Conservation (phyloP, 2,329 filamentous ascomycete species). For the Seiridium cupressi region DNA sequence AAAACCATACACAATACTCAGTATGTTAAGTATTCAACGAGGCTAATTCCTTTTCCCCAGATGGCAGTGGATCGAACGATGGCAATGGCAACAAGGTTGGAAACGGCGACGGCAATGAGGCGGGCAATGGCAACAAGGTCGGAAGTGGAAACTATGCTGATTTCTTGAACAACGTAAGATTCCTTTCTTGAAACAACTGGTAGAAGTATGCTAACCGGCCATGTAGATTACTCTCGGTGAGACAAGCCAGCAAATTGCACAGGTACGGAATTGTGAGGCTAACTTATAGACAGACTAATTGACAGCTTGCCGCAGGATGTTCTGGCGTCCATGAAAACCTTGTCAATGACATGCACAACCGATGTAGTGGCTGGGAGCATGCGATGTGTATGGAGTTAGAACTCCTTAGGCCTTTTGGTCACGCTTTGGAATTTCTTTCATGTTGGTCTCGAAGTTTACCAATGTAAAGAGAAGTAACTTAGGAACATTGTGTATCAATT, state of each 20-base stretch:
- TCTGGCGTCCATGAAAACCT: not conserved
- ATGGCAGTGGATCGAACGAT: not conserved
- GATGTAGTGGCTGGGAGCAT: not conserved
- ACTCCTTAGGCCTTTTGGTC: too few species aligned
- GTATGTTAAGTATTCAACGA: too few species aligned
- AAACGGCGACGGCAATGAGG: not conserved
- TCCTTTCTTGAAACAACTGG: too few species aligned
- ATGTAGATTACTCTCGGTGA: not conserved
- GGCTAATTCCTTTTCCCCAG: too few species aligned
- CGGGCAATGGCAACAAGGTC: not conserved
- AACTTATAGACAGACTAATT: not conserved
- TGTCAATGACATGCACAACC: not conserved
- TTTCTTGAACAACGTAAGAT: not conserved
- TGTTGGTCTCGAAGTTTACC: too few species aligned
- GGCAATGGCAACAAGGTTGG: not conserved
- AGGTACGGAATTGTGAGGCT: not conserved
- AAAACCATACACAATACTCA: too few species aligned
- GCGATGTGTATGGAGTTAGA: not conserved
- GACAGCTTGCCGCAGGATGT: not conserved
- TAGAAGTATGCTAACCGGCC: too few species aligned
- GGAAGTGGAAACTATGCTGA: not conserved
- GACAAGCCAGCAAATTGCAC: not conserved
- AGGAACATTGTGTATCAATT: too few species aligned
- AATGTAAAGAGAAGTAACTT: too few species aligned
- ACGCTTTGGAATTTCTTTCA: too few species aligned